Conservation (phyloP, 352 stramenopile species). For the Pythium plurisporium region DNA sequence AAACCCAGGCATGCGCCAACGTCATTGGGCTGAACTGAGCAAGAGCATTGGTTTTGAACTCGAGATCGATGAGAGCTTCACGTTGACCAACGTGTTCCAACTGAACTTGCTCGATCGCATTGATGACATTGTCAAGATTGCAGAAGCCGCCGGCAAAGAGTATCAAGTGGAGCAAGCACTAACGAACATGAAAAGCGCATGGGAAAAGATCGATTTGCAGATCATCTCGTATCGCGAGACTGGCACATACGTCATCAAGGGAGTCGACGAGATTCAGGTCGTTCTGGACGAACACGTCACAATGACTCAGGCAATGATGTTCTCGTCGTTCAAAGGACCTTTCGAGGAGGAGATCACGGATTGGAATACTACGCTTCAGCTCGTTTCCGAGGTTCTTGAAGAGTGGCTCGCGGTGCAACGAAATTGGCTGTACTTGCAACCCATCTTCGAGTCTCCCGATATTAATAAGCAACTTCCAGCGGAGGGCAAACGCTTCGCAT, state of each 20-base stretch:
- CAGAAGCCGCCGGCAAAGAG: slow-evolving; percentile 92
- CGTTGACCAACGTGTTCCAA: slow-evolving; percentile 80
- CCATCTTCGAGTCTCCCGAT: slow-evolving; percentile 94
- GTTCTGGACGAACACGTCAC: slow-evolving; percentile 96
- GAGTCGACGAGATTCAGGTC: slow-evolving; percentile 92
- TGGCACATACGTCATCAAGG: slow-evolving; percentile 93
- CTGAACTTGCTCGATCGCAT: slow-evolving; percentile 83
- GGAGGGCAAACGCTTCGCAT: slow-evolving; percentile 93
- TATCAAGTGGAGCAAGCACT: slow-evolving; percentile 93
- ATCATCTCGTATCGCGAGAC: slow-evolving; percentile 91
- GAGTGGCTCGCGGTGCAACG: slow-evolving; percentile 94
- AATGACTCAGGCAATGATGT: slow-evolving; percentile 96
- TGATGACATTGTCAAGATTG: slow-evolving; percentile 90
- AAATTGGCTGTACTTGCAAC: slow-evolving; percentile 95
- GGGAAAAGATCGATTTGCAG: slow-evolving; percentile 88
- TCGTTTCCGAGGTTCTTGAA: slow-evolving; percentile 92
- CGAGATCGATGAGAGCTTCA: slow-evolving; percentile 88
- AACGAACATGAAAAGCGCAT: slow-evolving; percentile 90
- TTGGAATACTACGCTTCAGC: slow-evolving; percentile 89
- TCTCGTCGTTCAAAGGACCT: slow-evolving; percentile 93
- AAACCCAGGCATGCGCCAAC: slow-evolving; percentile 91
- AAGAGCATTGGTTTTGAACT: slow-evolving; percentile 79
- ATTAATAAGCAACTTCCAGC: slow-evolving; percentile 96
- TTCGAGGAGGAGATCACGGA: slow-evolving; percentile 93
- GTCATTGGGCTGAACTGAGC: slow-evolving; percentile 93